A percentile compares a stretch with the other conserved stretches of the same genome.
Conservation (phyloP, 2,329 filamentous ascomycete species). For the Capronia americana region DNA sequence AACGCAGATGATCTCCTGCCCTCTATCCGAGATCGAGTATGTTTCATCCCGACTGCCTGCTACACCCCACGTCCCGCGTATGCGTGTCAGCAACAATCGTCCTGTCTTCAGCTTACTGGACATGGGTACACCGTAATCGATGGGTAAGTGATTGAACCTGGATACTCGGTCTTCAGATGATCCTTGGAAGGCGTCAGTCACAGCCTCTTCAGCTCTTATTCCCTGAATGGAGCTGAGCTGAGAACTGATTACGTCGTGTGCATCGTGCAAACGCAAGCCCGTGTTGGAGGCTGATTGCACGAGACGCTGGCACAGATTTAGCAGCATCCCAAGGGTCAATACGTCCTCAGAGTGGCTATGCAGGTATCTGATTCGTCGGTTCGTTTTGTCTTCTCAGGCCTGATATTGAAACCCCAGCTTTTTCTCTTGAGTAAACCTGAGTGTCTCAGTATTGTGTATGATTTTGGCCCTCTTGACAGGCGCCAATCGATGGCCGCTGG, state of each 20-base stretch:
- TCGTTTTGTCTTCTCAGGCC: neutral
- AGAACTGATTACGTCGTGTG: neutral
- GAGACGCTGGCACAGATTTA: neutral
- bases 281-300: neutral
- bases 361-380: neutral
- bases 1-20: neutral
- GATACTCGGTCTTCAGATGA: neutral
- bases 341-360: neutral
- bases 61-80: neutral
- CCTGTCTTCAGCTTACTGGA: neutral
- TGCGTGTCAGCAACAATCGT: neutral
- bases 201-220: neutral
- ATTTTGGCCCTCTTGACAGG: neutral
- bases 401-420: neutral
- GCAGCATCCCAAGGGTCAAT: neutral
- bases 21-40: neutral
- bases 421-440: neutral
- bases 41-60: neutral
- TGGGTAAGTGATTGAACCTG: neutral
- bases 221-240: neutral
- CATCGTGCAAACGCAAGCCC: neutral
- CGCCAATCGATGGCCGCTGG: neutral
- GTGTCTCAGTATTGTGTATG: neutral
- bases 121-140: neutral
- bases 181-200: neutral